These are phyloP conservation scores for Cryptococcus maquisensis DNA, from an alignment of 1,284 basidiomycete genomes.

Conservation along the genomic window DNA sequence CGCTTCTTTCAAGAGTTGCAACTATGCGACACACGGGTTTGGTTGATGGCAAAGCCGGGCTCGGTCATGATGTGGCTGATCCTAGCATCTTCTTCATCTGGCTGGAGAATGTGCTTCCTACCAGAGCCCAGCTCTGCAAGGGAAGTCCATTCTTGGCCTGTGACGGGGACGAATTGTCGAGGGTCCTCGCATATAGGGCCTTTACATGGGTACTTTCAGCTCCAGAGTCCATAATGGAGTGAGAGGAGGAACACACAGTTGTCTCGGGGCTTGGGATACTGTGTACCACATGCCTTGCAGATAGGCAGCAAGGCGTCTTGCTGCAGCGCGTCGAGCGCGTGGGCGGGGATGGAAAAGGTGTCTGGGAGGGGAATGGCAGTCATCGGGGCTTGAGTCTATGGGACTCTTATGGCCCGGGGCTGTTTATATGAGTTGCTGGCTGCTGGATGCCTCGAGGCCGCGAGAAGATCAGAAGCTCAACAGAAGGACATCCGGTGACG, in stretches of 20 bases:
- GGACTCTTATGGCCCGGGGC: not conserved
- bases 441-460: no score
- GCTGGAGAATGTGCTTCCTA: slow-evolving; percentile 26
- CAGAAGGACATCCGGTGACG: no score
- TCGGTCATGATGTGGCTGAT: slow-evolving; percentile 34
- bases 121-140: slow-evolving; percentile 22
- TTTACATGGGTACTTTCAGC: slow-evolving; percentile 2
- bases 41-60: slow-evolving; percentile 41
- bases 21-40: slow-evolving; percentile 36
- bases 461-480: no score
- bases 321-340: slow-evolving; percentile 27
- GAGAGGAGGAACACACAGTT: slow-evolving; percentile 22
- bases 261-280: slow-evolving; percentile 25
- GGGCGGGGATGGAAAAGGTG: slow-evolving; percentile 10
- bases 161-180: slow-evolving; percentile 38
- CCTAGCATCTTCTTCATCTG: slow-evolving; percentile 37
- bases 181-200: slow-evolving; percentile 39
- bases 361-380: not conserved
- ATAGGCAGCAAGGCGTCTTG: slow-evolving; percentile 38
- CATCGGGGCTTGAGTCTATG: not conserved
- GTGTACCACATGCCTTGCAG: slow-evolving; percentile 45
- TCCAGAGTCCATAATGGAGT: no score
- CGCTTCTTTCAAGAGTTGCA: not conserved
- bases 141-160: slow-evolving; percentile 43
- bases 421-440: not conserved